Evolutionary conservation across 345 rosid genomes (phyloP), one percentile per base, ranked within the genome.

Genomic region (Anastatica hierochuntica): DNA sequence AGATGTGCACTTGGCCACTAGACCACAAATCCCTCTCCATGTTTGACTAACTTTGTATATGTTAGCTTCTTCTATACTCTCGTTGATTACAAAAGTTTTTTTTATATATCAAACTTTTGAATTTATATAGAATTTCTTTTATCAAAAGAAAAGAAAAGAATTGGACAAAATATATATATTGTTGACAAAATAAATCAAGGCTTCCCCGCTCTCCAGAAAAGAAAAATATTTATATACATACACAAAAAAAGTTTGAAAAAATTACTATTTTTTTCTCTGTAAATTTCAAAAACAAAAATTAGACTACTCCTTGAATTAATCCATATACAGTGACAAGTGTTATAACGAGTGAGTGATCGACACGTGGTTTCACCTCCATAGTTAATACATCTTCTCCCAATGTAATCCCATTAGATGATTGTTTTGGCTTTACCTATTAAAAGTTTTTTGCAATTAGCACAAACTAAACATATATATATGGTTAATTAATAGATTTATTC

Each of bases 371-470:
- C 48, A 76, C 77, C 15, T 60, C 70, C 75, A 78, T 53, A 36
- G 61, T 43, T 48, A 70, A 42, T 19, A 76, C 84, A 44, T 78
- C 84, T 10, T 76, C 75, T 30, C 78, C 84, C 21, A 76, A n/a
- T 46, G n/a, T 51, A 12, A 76, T 39, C 35, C 84, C 88, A 11
- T 69, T 69, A 19, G 75, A 29, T 41, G 81, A 74, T 38, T 74
- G 79, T 58, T 81, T 81, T 50, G 68, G 77, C 52, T 68, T 79
- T 42, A 62, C 78, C 85, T 82, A 66, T 57, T 57, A 35, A 3
- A 15, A 15, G 11, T 44, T 39, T 39, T 15, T n/a, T n/a, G n/a
- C n/a, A n/a, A n/a, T n/a, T n/a, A n/a, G n/a, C 14, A 10, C 27
- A 42, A 42, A 10, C 46, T 18, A 10, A 27, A 47, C 20, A 48